A percentile compares a stretch with the other conserved stretches of the same genome.
These are phyloP conservation scores for Dysphania ambrosioides DNA, from an alignment of 148 eudicot genomes.

Conservation along the genomic window DNA sequence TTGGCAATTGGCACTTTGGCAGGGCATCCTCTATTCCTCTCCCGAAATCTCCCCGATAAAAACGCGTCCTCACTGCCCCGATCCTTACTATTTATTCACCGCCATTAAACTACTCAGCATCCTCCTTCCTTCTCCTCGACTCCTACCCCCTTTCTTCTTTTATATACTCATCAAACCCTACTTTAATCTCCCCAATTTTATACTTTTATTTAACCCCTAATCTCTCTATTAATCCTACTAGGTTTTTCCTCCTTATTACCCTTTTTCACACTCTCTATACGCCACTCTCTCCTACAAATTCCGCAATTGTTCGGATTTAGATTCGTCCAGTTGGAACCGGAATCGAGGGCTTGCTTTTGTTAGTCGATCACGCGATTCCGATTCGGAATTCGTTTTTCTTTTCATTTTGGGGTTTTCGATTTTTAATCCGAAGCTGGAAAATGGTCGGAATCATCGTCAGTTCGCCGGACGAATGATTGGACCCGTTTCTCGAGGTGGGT, in stretches of 20 bases:
- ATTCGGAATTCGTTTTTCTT: no score
- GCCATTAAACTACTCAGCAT: constrained; percentile 27
- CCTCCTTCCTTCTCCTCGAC: background rate
- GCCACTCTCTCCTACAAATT: no score
- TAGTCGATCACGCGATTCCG: constrained; percentile 2
- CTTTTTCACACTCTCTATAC: constrained; percentile 20
- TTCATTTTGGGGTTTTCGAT: constrained; percentile 38
- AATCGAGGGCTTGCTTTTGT: constrained; percentile 28
- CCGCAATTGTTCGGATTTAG: no score
- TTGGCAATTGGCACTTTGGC: no score
- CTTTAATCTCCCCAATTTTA: no score
- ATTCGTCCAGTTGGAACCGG: no score
- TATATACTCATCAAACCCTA: background rate
- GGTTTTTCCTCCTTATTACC: no score
- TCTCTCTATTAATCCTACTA: no score
- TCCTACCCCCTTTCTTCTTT: no score
- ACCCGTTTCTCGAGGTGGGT: constrained; percentile 38
- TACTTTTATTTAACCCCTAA: no score
- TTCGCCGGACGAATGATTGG: constrained; percentile 48
- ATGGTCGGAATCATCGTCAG: constrained; percentile 26
- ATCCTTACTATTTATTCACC: constrained; percentile 22
- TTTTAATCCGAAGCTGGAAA: background rate
- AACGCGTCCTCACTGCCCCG: constrained; percentile 20
- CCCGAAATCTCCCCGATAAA: constrained; percentile 21
- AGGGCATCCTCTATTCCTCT: background rate